Evolutionary conservation across 208 protist species (phyloP), one percentile per base, ranked within the genome.

Genomic region (Sergeia podlipaevii): DNA sequence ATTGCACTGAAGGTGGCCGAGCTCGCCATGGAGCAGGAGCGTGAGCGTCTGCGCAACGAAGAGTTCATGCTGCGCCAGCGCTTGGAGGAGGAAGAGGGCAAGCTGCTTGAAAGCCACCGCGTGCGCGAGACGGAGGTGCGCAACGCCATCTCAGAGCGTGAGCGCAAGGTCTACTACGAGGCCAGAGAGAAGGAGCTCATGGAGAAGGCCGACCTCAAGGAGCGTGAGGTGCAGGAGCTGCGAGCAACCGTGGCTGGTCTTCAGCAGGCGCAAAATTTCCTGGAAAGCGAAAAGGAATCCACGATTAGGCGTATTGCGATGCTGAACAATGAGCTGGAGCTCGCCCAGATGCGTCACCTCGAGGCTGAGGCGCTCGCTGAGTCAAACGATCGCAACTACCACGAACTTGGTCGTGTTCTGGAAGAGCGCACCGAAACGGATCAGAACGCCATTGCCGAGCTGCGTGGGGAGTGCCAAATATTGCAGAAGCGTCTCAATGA

Each of bases 251-350:
- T 90, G 18, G 45, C 18, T 8, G 80, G 62, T 8, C 44, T 88
- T 41, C 58, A 86, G 59, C 74, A 85, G 44, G 69, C 73, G 21
- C 57, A 74, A 4, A 49, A 63, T 8, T 18, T 62, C 24, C 49
- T 90, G 20, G 65, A 86, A 51, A 74, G 70, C 48, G 82, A 91
- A 34, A 70, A 77, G 36, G 77, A 89, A 26, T 80, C 78, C 2
- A 73, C 82, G 15, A 58, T 77, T 39, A 71, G 80, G 2, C 80
- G 84, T 15, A 47, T 74, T 15, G 76, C 71, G 23, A 73, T 82
- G 52, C 57, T 95, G 4, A 60, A 38, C 10, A 84, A 89, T 53
- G 84, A 92, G 59, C 72, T 95, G 6, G 83, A 92, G 57, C 51
- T 82, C 13, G 68, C 71, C n/a, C 80, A 91, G 52, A 51, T 84